Percentiles rank a stretch among this genome's conserved stretches.
Conservation (phyloP, 345 rosid species). For the Populus davidiana region DNA sequence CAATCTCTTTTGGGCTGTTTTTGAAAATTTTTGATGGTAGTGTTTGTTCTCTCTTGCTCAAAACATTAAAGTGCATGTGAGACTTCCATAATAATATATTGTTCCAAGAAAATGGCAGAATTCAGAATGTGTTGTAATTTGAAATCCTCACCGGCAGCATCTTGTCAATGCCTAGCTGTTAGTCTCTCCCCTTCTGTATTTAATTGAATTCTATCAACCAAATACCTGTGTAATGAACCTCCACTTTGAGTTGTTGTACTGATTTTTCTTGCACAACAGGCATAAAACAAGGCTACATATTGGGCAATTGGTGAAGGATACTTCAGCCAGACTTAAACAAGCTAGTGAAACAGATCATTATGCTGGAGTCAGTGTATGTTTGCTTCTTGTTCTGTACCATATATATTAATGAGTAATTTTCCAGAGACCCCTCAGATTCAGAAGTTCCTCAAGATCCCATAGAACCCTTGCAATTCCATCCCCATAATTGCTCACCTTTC, state of each 20-base stretch:
- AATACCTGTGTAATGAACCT: not conserved
- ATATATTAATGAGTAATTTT: not conserved
- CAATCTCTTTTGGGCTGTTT: not conserved
- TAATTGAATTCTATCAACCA: not conserved
- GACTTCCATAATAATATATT: not conserved
- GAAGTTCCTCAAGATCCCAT: not conserved
- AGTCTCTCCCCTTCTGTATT: not conserved
- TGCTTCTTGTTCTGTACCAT: not conserved
- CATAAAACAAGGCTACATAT: slow-evolving; percentile 81
- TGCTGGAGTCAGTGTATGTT: slow-evolving; percentile 57
- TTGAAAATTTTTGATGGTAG: not conserved
- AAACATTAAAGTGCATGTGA: not conserved
- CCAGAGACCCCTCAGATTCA: not conserved
- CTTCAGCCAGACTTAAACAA: slow-evolving; percentile 87
- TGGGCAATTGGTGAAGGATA: slow-evolving; percentile 85
- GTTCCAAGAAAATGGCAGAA: not conserved
- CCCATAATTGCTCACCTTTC: not conserved
- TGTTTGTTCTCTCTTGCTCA: not conserved
- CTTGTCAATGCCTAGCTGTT: not conserved
- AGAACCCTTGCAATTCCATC: not conserved
- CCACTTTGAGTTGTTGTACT: slow-evolving; percentile 1
- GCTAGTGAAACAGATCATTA: slow-evolving; percentile 85
- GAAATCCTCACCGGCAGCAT: not conserved
- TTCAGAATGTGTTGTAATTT: not conserved
- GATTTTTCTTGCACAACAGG: slow-evolving; percentile 40